Evolutionary conservation across 352 stramenopile species (phyloP).

Genomic region (Peronospora belbahrii): DNA sequence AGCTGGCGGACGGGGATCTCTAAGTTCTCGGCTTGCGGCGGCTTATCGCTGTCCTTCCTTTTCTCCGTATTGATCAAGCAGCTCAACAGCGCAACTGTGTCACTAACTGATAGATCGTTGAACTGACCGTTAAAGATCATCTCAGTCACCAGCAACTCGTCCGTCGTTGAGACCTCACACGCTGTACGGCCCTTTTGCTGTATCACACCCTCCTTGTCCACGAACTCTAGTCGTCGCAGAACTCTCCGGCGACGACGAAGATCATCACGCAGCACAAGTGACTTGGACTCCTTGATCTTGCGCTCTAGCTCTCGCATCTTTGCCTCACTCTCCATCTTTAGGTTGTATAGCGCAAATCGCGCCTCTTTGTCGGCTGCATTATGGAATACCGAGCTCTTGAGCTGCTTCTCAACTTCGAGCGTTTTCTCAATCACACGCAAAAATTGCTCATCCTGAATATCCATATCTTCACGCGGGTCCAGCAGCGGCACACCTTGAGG

Average conservation of each 20-base stretch:
- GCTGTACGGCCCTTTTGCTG: constrained; percentile 98
- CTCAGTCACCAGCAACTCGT: constrained; percentile 98
- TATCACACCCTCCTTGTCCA: constrained; percentile 94
- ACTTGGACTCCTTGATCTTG: constrained; percentile 92
- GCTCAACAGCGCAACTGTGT: constrained; percentile 93
- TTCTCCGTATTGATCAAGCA: constrained; percentile 96
- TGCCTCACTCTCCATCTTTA: constrained; percentile 89
- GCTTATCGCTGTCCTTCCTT: constrained; percentile 83
- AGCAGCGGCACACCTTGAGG: constrained; percentile 85
- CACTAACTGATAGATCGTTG: constrained; percentile 95
- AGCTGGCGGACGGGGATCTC: constrained; percentile 90
- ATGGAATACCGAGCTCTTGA: constrained; percentile 65
- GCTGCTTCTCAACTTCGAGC: constrained; percentile 58
- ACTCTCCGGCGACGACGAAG: constrained; percentile 94
- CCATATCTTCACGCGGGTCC: constrained; percentile 92
- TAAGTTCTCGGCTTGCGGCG: constrained; percentile 69
- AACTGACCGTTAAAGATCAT: constrained; percentile 98
- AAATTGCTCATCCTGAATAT: constrained; percentile 90
- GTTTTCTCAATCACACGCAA: constrained; percentile 84
- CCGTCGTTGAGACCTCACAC: constrained; percentile 97
- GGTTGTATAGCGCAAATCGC: constrained; percentile 84
- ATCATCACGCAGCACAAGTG: constrained; percentile 93
- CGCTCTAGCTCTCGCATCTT: constrained; percentile 89
- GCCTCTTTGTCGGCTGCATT: constrained; percentile 62
- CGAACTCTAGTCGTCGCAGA: constrained; percentile 93